Base-by-base conservation (phyloP, 176 grass and related monocot species). In the Oryza nivara region DNA sequence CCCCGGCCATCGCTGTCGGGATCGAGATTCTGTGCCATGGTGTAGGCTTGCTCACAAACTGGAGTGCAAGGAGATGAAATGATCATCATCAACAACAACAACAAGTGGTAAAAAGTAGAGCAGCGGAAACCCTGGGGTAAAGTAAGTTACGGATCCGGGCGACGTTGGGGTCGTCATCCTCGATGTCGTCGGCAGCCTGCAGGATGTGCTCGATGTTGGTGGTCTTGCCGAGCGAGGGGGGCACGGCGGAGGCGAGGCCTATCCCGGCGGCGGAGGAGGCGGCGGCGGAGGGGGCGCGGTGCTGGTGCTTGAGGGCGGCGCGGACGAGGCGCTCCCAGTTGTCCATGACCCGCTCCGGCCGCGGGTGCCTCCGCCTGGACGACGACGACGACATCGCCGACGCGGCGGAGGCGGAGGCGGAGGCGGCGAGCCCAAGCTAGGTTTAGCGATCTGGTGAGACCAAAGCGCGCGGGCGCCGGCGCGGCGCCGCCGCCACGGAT, bases 321-420 rank as follows among this genome's bases (percentile, higher is more conserved):
- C 87, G 82, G 60, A 95, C 91, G 51, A 98, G 91, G 38, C 92
- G 89, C 87, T 98, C 95, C 95, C 95, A 98, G 87, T 95, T 98
- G 41, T 88, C 91, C 60, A 67, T 40, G 26, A 86, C 91, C 80
- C 82, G 75, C 36, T 84, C 90, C 46, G 85, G 70, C 65, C 19
- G 83, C 49, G 77, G 81, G 47, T 82, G 67, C 19, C 90, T 65
- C 68, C 84, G 88, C 60, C 88, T 36, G 13, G 79, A 90, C 20
- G 88, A 86, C 74, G 88, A 41, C 40, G 40, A 41, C 40, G 40
- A 38, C 88, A 83, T 83, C 19, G 22, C 51, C 73, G 6, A 19
- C n/a, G 58, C 32, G 6, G 44, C 17, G n/a, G 64, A 44, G n/a
- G 15, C 36, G 4, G 36, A 30, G 2, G 30, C 30, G 4, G 36